Evolutionary conservation across 257 asterid genomes (phyloP).

Genomic region (Plantago ovata): DNA sequence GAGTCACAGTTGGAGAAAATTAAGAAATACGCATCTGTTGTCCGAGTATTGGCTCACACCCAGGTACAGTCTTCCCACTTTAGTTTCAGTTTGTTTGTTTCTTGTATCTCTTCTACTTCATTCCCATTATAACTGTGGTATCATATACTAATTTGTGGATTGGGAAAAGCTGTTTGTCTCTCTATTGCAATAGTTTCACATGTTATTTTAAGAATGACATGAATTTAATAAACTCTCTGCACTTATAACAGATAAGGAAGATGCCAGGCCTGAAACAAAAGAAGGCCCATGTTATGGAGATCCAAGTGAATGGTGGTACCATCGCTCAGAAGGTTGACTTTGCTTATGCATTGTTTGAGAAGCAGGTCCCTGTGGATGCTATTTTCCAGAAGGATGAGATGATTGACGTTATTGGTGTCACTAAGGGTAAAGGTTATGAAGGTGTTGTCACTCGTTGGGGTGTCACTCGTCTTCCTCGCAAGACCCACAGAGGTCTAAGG

Average conservation of each 20-base stretch:
- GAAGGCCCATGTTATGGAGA: constrained; percentile 65
- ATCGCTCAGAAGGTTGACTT: constrained; percentile 63
- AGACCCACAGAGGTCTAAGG: constrained; percentile 65
- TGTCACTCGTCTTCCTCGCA: constrained; percentile 63
- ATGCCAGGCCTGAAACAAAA: constrained; percentile 64
- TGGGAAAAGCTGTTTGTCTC: too few species aligned
- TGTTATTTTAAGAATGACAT: too few species aligned
- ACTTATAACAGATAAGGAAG: constrained; percentile 46
- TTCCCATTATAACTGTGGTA: too few species aligned
- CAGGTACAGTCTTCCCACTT: constrained; percentile 30
- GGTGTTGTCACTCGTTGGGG: constrained; percentile 76
- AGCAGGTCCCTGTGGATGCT: constrained; percentile 55
- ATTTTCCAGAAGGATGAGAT: constrained; percentile 62
- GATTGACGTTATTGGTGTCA: constrained; percentile 61
- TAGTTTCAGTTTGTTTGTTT: not conserved
- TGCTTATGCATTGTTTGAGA: constrained; percentile 59
- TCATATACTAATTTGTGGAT: too few species aligned
- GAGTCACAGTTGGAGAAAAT: constrained; percentile 48
- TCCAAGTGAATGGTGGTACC: constrained; percentile 62
- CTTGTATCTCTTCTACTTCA: too few species aligned
- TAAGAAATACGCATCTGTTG: constrained; percentile 42
- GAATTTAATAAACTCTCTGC: not conserved
- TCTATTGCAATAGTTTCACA: not conserved
- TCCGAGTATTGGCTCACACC: constrained; percentile 59
- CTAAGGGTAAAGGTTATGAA: constrained; percentile 61